Evolutionary conservation across 192 early-diverging fungal genomes (phyloP), one percentile per base, ranked within the genome.

Genomic region (Backusella morwellensis): DNA sequence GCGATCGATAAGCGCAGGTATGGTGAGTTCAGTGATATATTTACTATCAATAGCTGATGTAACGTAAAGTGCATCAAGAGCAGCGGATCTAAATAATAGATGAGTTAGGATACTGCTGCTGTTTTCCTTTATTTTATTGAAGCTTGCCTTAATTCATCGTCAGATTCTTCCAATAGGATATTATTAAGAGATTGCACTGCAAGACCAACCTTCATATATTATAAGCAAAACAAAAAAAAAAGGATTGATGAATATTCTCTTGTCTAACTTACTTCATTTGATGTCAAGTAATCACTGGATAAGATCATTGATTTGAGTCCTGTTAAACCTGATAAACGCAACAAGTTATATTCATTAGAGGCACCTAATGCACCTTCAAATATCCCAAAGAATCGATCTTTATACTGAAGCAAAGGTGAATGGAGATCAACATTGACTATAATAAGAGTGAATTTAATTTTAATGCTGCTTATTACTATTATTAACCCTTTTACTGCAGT

Each of bases 361-460:
- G 91, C 84, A 26, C 91, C 80, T 6, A 92, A 76, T 9, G 94
- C 88, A 8, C 87, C 83, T 21, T 87, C 88, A 74, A 93, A 97
- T 4, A 94, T 79, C 54, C 85, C 89, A 74, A 95, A 92, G 72
- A 94, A 85, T n/a, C 90, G 87, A 77, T 90, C 90, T 80, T 97
- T 96, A 75, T 88, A 94, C 0, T 90, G 59, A 6, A 91, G 76
- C 40, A 96, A 78, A 26, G 94, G 93, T 8, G 86, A 90, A 17
- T 82, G 72, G 72, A 90, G 82, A 34, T 88, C 89, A 15, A 36
- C 29, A 0, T n/a, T 40, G 54, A 54, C 44, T 70, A 42, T 23
- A 12, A 23, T 50, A 32, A 59, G n/a, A 40, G 38, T 40, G 15
- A 19, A 23, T 38, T 35, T 34, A 35, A 19, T 40, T 6, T 8